Conservation (phyloP, 805 yeast species). For the Saccharomycopsis amapae region DNA sequence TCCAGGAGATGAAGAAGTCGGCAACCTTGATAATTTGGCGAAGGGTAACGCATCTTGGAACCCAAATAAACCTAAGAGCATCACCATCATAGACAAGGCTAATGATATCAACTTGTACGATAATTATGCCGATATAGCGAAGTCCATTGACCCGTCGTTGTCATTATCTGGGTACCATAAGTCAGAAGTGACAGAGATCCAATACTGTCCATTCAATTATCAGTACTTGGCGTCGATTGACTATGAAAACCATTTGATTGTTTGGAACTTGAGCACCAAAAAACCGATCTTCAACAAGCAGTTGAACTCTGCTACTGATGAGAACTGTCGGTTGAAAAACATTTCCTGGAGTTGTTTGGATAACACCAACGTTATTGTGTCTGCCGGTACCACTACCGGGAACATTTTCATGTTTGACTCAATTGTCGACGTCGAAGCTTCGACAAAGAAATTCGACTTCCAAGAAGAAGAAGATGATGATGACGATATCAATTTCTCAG, state of each 20-base stretch:
- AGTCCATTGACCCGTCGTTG: slow-evolving; percentile 26
- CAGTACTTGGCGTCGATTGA: slow-evolving; percentile 52
- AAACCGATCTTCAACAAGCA: slow-evolving; percentile 30
- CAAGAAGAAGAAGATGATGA: slow-evolving; percentile 24
- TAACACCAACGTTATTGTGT: slow-evolving; percentile 25
- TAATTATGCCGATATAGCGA: slow-evolving; percentile 24
- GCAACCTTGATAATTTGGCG: slow-evolving; percentile 29
- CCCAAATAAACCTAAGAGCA: slow-evolving; percentile 54
- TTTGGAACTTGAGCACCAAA: slow-evolving; percentile 47
- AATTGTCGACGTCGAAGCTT: slow-evolving; percentile 12
- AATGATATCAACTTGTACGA: slow-evolving; percentile 40
- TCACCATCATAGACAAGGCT: slow-evolving; percentile 57
- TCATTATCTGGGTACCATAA: slow-evolving; percentile 14
- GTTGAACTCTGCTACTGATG: slow-evolving; percentile 19
- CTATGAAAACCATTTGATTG: slow-evolving; percentile 39
- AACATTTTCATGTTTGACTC: slow-evolving; percentile 31
- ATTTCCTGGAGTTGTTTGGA: slow-evolving; percentile 30
- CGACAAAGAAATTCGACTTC: slow-evolving; percentile 18
- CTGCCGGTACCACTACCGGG: slow-evolving; percentile 33
- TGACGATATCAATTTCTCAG: slow-evolving; percentile 26
- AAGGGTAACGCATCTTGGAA: slow-evolving; percentile 42
- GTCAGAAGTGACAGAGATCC: slow-evolving; percentile 40
- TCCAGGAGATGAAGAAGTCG: slow-evolving; percentile 35
- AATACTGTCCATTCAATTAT: slow-evolving; percentile 54
- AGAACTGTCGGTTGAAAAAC: slow-evolving; percentile 25